Conservation (phyloP, 495 filamentous ascomycete genomes). For the Tuber melanosporum region DNA sequence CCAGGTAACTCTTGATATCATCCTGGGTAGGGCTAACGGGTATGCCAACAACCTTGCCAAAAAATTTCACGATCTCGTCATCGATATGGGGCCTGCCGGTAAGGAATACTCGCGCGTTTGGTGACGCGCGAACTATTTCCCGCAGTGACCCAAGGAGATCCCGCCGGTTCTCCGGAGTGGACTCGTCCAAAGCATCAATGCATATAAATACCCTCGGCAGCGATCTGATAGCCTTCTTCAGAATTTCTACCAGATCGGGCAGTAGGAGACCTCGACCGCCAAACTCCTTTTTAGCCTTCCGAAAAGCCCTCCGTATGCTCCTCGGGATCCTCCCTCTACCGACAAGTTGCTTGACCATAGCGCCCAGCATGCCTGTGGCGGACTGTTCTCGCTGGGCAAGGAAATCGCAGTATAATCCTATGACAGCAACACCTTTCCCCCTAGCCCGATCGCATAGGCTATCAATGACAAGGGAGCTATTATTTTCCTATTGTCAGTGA, state of each 20-base stretch:
- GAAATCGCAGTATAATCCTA: too few relatives aligned
- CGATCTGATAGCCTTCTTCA: not conserved
- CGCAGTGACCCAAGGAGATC: not conserved
- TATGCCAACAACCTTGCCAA: not conserved
- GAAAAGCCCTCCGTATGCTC: not conserved
- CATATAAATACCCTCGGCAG: not conserved
- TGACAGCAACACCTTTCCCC: too few relatives aligned
- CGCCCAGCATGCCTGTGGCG: not conserved
- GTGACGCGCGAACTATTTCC: not conserved
- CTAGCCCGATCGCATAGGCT: not conserved
- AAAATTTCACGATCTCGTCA: not conserved
- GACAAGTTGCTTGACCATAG: not conserved
- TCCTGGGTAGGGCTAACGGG: not conserved
- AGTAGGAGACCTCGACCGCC: too few relatives aligned
- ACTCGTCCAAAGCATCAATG: not conserved
- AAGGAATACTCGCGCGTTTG: not conserved
- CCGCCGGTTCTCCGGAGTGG: not conserved
- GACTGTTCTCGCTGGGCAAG: too few relatives aligned
- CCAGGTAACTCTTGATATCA: not conserved
- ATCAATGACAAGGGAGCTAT: not conserved
- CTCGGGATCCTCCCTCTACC: not conserved
- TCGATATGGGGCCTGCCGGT: not conserved
- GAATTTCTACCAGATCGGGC: too few relatives aligned
- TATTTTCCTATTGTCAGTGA: not conserved
- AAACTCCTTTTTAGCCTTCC: not conserved